Conservation (phyloP, 2,329 filamentous ascomycete species). For the Periglandula ipomoeae region DNA sequence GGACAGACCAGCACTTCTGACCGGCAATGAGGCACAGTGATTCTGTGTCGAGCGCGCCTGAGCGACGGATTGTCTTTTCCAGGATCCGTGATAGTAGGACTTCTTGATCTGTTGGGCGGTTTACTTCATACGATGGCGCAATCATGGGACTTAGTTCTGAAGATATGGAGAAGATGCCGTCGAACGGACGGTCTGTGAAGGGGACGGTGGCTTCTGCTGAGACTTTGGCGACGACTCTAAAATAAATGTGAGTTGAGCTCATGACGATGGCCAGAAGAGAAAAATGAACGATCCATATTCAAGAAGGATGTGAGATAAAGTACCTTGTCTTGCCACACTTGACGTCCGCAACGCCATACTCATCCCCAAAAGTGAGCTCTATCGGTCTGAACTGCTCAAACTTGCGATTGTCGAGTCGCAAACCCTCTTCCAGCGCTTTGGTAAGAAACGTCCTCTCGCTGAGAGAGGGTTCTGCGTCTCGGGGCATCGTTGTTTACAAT, state of each 20-base stretch:
- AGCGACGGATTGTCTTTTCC: constrained; percentile 89
- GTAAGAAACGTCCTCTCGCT: constrained; percentile 82
- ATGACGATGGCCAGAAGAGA: background rate
- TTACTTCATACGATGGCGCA: constrained; percentile 80
- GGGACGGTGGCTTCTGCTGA: constrained; percentile 84
- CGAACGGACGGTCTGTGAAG: constrained; percentile 81
- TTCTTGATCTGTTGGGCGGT: constrained; percentile 75
- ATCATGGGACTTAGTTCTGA: constrained; percentile 90
- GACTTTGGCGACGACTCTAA: constrained; percentile 72
- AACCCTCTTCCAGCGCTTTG: constrained; percentile 69
- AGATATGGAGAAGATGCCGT: constrained; percentile 87
- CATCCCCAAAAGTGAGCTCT: constrained; percentile 74
- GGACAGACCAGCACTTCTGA: constrained; percentile 82
- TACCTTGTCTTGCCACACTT: constrained; percentile 85
- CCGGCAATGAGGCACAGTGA: constrained; percentile 89
- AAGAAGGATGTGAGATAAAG: constrained; percentile 9
- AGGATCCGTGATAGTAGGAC: constrained; percentile 78
- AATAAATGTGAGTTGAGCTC: background rate
- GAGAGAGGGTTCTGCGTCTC: constrained; percentile 81
- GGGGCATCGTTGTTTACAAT: constrained; percentile 57
- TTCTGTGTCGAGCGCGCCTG: constrained; percentile 87
- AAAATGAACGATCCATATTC: background rate
- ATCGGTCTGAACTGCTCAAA: constrained; percentile 74
- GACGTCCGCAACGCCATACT: constrained; percentile 84
- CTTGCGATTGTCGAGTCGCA: constrained; percentile 75